Percentiles rank a stretch among this genome's conserved stretches.
Evolutionary conservation across 495 filamentous ascomycete species (phyloP).

Genomic region (Penicillium silybi): DNA sequence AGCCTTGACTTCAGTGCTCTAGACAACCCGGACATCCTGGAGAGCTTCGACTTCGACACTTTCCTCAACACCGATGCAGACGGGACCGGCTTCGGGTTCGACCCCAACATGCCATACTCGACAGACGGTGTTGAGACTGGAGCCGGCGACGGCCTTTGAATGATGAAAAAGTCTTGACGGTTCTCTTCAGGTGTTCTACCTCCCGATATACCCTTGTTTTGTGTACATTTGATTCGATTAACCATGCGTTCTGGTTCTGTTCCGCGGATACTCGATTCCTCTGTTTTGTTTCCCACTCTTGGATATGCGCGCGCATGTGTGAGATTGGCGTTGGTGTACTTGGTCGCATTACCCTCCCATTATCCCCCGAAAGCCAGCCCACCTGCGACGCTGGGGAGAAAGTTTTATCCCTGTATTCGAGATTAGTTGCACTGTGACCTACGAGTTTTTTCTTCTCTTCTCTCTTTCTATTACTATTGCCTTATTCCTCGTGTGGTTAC

Average conservation of each 20-base stretch:
- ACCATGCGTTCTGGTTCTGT: constrained; percentile 17
- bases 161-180: constrained; percentile 33
- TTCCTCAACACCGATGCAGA: constrained; percentile 70
- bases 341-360: constrained; percentile 29
- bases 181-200: constrained; percentile 37
- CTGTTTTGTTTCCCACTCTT: constrained; percentile 16
- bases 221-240: constrained; percentile 38
- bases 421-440: constrained; percentile 34
- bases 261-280: constrained; percentile 15
- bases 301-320: constrained; percentile 26
- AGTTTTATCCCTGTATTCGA: constrained; percentile 29
- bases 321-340: constrained; percentile 45
- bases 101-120: constrained; percentile 41
- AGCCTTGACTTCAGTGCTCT: constrained; percentile 60
- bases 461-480: constrained; percentile 31
- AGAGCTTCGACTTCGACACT: constrained; percentile 94
- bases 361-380: constrained; percentile 5
- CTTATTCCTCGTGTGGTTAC: constrained; percentile 34
- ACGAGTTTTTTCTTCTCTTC: constrained; percentile 30
- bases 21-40: constrained; percentile 67
- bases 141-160: constrained; percentile 44
- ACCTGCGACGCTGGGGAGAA: constrained; percentile 4
- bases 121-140: constrained; percentile 51
- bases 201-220: constrained; percentile 46
- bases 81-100: constrained; percentile 49